Base-by-base conservation (phyloP, 345 rosid species). In the Passiflora organensis region DNA sequence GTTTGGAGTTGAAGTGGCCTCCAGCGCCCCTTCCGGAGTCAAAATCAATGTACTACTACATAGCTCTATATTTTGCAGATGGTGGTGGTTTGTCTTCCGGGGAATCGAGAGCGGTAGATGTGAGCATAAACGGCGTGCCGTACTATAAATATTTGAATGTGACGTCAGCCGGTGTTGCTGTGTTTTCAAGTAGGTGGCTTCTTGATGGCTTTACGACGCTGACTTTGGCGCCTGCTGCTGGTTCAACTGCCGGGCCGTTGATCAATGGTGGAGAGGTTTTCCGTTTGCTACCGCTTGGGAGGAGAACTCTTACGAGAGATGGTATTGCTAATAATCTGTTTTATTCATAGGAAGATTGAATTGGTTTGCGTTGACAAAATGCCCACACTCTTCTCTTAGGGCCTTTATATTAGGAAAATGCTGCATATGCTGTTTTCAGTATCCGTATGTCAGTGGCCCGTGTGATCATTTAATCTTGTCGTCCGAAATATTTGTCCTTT, bases 201-300 rank as follows among this genome's bases (percentile, higher is more conserved):
- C 96, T 93, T 43, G 49, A 16, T 55, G 96, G 89, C 59, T 65
- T 55, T 25, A 89, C 89, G 0, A 79, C 60, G 45, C 36, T 89
- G 51, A 76, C 66, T 44, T 60, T 93, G 62, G 79, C 46, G 52
- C 78, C 99, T 37, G 66, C 74, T 62, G 52, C 72, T 42, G 81
- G 80, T 65, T 81, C 94, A 22, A 71, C 28, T 22, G 55, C 71
- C 41, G 57, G 76, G 17, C 98, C 96, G 51, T 70, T 82, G 64
- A 66, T 93, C 66, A 89, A 89, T 59, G 89, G 79, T 38, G 99
- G 95, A 9, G 96, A 93, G 65, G 73, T 83, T 66, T 89, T 93
- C 63, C 34, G 75, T 17, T 43, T 82, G 67, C 49, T 82, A 60
- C 13, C 48, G 23, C 67, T 86, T 45, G 84, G 81, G 58, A 68